Evolutionary conservation across 345 rosid species (phyloP).

Genomic region (Aethionema arabicum): DNA sequence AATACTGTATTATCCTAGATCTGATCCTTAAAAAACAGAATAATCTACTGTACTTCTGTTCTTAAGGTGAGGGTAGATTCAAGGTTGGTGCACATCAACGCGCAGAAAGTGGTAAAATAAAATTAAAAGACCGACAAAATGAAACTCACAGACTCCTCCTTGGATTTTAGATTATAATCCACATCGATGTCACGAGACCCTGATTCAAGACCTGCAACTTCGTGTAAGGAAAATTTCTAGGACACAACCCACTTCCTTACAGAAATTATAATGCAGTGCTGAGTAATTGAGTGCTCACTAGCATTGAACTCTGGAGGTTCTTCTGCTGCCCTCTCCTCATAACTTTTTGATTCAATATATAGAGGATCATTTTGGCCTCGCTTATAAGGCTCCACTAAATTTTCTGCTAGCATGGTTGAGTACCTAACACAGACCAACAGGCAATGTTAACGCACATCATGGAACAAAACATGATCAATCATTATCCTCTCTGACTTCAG

Average conservation of each 20-base stretch:
- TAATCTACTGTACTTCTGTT: slow-evolving; percentile 1
- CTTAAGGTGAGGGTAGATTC: slow-evolving; percentile 13
- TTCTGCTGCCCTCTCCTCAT: slow-evolving; percentile 35
- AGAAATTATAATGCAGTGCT: slow-evolving; percentile 16
- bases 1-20: neutral
- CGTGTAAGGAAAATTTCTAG: slow-evolving; percentile 21
- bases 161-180: slow-evolving; percentile 62
- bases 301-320: slow-evolving; percentile 38
- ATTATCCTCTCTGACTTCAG: neutral
- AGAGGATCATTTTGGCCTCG: slow-evolving; percentile 42
- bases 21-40: slow-evolving; percentile 6
- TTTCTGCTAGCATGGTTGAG: slow-evolving; percentile 99
- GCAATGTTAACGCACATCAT: neutral
- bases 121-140: slow-evolving; percentile 9
- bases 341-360: slow-evolving; percentile 37
- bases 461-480: neutral
- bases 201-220: slow-evolving; percentile 46
- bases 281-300: slow-evolving; percentile 47
- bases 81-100: slow-evolving; percentile 14
- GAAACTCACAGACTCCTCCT: slow-evolving; percentile 71
- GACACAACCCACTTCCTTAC: slow-evolving; percentile 20
- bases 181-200: slow-evolving; percentile 57
- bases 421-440: slow-evolving; percentile 54
- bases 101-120: slow-evolving; percentile 8
- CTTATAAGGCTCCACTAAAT: slow-evolving; percentile 61